These are phyloP conservation scores for Fusarium sp. DNA, from an alignment of 2,329 filamentous ascomycete genomes.

Conservation along the genomic window DNA sequence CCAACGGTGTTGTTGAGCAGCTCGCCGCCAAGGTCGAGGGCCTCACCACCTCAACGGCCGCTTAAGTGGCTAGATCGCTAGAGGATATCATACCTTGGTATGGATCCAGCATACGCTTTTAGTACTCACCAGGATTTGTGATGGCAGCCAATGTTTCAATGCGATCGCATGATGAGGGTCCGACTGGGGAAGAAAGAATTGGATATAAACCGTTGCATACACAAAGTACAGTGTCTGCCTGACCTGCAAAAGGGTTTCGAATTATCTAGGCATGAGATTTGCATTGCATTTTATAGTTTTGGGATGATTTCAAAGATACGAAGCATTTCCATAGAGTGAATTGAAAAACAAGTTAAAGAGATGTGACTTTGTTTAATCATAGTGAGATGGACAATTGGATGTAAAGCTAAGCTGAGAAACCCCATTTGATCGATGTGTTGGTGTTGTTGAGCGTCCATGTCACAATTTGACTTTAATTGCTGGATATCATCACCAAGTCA, in stretches of 20 bases:
- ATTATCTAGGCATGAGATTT: background rate
- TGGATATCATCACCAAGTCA: background rate
- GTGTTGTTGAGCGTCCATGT: background rate
- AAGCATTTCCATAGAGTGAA: background rate
- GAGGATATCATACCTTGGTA: background rate
- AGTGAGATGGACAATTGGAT: background rate
- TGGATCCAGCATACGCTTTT: background rate
- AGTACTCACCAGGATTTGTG: slow-evolving; percentile 1
- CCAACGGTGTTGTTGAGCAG: slow-evolving; percentile 46
- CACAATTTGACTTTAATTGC: background rate
- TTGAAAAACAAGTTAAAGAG: background rate
- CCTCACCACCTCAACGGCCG: slow-evolving; percentile 42
- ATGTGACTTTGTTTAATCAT: background rate
- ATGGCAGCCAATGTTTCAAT: slow-evolving; percentile 3
- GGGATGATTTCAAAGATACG: background rate
- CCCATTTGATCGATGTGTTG: background rate
- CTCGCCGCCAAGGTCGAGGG: slow-evolving; percentile 51
- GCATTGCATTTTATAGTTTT: slow-evolving; percentile 5
- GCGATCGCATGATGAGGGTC: slow-evolving; percentile 3
- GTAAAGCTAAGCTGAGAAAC: background rate
- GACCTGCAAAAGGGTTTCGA: background rate
- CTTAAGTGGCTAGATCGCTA: slow-evolving; percentile 6
- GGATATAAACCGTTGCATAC: background rate
- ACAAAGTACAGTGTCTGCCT: background rate
- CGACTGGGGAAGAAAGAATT: background rate